These are phyloP conservation scores for Lentinula lateritia DNA, from an alignment of 768 basidiomycete species.

Conservation along the genomic window DNA sequence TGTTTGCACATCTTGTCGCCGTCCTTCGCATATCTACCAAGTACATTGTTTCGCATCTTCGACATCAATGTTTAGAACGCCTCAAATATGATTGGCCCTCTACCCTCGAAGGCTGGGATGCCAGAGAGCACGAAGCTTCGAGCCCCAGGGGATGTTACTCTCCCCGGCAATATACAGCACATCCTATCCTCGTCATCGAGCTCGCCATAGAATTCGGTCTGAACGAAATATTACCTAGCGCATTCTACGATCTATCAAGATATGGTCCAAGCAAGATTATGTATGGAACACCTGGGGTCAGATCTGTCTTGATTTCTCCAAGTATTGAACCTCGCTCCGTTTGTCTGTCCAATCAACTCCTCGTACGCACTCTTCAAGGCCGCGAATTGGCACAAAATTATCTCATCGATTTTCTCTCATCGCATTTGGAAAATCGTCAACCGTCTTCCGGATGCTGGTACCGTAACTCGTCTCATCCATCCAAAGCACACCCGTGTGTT, in stretches of 20 bases:
- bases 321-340: background rate
- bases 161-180: constrained; percentile 54
- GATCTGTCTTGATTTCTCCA: background rate
- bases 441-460: constrained; percentile 26
- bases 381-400: constrained; percentile 62
- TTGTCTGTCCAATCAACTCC: constrained; percentile 16
- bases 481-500: constrained; percentile 33
- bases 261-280: constrained; percentile 70
- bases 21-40: constrained; percentile 71
- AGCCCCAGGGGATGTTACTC: constrained; percentile 46
- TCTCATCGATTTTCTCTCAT: constrained; percentile 54
- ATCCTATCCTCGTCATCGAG: constrained; percentile 67
- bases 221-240: constrained; percentile 55
- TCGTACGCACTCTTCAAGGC: constrained; percentile 48
- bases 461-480: constrained; percentile 14
- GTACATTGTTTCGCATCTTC: constrained; percentile 68
- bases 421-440: constrained; percentile 43
- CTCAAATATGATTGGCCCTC: constrained; percentile 63
- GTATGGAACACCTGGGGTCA: constrained; percentile 34
- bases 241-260: constrained; percentile 69
- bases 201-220: constrained; percentile 63
- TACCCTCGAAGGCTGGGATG: constrained; percentile 65
- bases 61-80: constrained; percentile 52
- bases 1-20: constrained; percentile 53
- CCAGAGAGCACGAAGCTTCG: constrained; percentile 51